Evolutionary conservation across 179 eudicot genomes (phyloP), one percentile per base, ranked within the genome.

Genomic region (Silene noctiflora): DNA sequence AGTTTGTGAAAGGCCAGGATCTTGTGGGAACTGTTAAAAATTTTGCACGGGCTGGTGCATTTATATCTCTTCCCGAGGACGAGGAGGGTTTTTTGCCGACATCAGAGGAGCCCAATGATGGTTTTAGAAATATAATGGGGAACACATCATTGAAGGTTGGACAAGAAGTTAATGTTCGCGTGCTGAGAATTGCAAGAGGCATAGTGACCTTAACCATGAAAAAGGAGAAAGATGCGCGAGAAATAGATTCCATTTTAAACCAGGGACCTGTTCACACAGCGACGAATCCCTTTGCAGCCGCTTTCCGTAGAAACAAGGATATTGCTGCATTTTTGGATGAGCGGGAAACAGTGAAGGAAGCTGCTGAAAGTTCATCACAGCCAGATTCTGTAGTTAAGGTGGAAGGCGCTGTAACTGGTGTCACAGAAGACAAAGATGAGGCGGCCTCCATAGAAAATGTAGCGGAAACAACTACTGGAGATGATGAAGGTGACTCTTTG

Each of bases 61-160:
- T 88, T 80, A 84, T 95, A 46, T 80, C 94, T 76, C 93, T 95
- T 66, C 96, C 96, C 3, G 99, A 89, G 46, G 96, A 91, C 2
- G 96, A 91, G 70, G 99, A 92, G 86, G 99, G 99, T 33, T 95
- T 95, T 72, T 79, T 95, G 58, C 97, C 98, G 6, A 62, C 74
- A 29, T 82, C 92, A 21, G 99, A 95, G 84, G 97, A 92, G 82
- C 71, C 83, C 25, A 89, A 88, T 80, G 94, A 85, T 67, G 96
- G 90, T 35, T 86, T 88, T 71, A 87, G 82, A 24, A 86, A 75
- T 67, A 76, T 88, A 19, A 83, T 83, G 86, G 91, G 89, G 44
- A 88, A 81, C 51, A 81, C 97, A 21, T 84, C 97, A 1, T 68
- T 95, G 75, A 84, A 89, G 80, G 82, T 88, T 61, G 99, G 96